phyloP scores from a whole-genome alignment of 108 stramenopile species.

The Thalassiosira profunda region DNA sequence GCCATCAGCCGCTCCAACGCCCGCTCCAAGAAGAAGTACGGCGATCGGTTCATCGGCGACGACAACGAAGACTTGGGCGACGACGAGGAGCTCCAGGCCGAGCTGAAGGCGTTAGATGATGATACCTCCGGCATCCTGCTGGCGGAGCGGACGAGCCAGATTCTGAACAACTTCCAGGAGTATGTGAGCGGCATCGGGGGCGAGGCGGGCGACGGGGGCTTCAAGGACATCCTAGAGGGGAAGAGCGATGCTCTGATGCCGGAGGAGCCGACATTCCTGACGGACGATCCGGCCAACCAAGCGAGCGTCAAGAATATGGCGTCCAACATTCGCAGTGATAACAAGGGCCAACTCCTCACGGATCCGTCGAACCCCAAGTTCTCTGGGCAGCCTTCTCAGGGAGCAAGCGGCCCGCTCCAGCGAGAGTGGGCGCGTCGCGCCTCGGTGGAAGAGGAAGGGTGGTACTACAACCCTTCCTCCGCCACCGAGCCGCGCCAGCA shows the following conservation, averaged over 20 bases:
- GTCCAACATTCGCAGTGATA: background rate
- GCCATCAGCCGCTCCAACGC: background rate
- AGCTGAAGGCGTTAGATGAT: background rate
- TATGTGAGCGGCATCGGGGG: background rate
- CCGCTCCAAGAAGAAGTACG: background rate
- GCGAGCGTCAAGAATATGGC: too few species aligned
- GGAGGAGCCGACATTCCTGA: background rate
- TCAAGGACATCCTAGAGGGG: background rate
- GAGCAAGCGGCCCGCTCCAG: background rate
- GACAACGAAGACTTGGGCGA: background rate
- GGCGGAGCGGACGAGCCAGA: slow-evolving; percentile 2
- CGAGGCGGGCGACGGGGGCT: background rate
- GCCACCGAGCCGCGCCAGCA: background rate
- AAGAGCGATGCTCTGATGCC: background rate
- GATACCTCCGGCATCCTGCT: background rate
- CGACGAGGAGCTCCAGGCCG: background rate
- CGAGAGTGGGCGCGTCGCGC: background rate
- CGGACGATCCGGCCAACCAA: too few species aligned
- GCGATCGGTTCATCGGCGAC: background rate
- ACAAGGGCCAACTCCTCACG: background rate
- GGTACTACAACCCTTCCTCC: background rate
- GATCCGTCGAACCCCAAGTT: background rate
- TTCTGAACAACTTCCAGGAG: background rate
- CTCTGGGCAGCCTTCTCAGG: background rate
- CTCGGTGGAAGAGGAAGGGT: too few species aligned